phyloP scores from a whole-genome alignment of 108 stramenopile species.

The Nannochloropsis oceanica region DNA sequence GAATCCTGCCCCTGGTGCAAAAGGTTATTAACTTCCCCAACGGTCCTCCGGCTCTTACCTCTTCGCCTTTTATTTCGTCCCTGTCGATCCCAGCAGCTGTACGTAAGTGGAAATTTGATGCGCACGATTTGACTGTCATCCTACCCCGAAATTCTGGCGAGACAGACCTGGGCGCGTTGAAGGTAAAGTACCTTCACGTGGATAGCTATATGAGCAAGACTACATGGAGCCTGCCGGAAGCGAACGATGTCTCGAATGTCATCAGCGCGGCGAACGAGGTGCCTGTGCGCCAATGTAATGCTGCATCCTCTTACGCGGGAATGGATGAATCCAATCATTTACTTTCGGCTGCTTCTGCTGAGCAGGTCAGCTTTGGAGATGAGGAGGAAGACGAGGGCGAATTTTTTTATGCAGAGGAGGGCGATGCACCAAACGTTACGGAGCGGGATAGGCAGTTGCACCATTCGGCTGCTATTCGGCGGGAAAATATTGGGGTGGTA shows the following conservation, averaged over 20 bases:
- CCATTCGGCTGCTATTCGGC: too few relatives aligned
- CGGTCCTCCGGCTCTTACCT: background rate
- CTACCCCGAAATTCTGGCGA: background rate
- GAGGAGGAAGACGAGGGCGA: background rate
- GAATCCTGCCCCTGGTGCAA: background rate
- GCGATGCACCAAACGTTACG: background rate
- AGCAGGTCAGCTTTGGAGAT: background rate
- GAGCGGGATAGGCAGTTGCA: too few relatives aligned
- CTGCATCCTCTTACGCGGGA: background rate
- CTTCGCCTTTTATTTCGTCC: background rate
- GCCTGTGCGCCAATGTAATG: background rate
- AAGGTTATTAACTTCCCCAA: background rate
- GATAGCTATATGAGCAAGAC: background rate
- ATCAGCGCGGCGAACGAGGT: background rate
- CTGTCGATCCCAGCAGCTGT: background rate
- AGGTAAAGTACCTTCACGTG: background rate
- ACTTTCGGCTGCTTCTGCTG: background rate
- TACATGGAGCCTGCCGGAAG: background rate
- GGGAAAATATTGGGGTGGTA: too few relatives aligned
- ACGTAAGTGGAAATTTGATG: background rate
- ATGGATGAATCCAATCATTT: background rate
- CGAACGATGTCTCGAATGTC: background rate
- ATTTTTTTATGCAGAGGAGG: background rate
- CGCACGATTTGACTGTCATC: background rate
- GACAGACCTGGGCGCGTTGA: background rate